These are phyloP conservation scores for Spiromastix sp. DNA, from an alignment of 2,329 filamentous ascomycete genomes.

Conservation along the genomic window DNA sequence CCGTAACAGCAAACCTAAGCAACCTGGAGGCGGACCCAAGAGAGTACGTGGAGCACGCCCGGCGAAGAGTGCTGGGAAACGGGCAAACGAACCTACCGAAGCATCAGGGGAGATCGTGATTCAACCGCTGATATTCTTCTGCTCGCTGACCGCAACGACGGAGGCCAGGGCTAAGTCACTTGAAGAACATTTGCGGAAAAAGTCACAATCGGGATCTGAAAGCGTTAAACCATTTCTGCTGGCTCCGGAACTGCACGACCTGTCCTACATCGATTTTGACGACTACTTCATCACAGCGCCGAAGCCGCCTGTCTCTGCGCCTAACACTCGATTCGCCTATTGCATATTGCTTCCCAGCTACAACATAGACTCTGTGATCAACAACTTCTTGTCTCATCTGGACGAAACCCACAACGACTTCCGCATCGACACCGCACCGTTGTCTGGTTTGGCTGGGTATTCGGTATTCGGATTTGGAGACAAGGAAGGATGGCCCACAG, in stretches of 20 bases:
- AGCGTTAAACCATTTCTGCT: conserved; percentile 26
- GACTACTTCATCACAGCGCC: conserved; percentile 80
- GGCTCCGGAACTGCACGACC: conserved; percentile 58
- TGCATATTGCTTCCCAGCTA: conserved; percentile 79
- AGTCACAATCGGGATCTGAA: conserved; percentile 20
- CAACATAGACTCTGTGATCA: conserved; percentile 87
- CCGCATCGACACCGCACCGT: conserved; percentile 78
- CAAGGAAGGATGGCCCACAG: conserved; percentile 80
- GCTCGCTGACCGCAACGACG: conserved; percentile 75
- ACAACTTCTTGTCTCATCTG: conserved; percentile 77
- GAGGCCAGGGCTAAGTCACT: conserved; percentile 61
- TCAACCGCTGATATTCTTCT: conserved; percentile 77
- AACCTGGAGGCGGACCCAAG: conserved; percentile 7
- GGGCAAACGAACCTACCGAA: neutral
- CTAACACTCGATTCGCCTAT: conserved; percentile 60
- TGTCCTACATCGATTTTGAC: conserved; percentile 83
- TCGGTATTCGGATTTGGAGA: conserved; percentile 93
- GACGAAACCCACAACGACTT: conserved; percentile 95
- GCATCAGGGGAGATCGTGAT: conserved; percentile 12
- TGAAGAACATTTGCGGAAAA: conserved; percentile 42
- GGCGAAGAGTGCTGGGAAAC: conserved; percentile 4
- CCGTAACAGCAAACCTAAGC: neutral
- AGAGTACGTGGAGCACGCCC: conserved; percentile 10
- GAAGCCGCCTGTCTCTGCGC: conserved; percentile 40
- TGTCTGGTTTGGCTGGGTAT: conserved; percentile 70